These are phyloP conservation scores for Fusarium transvaalense DNA, from an alignment of 2,329 filamentous ascomycete genomes.

Conservation along the genomic window DNA sequence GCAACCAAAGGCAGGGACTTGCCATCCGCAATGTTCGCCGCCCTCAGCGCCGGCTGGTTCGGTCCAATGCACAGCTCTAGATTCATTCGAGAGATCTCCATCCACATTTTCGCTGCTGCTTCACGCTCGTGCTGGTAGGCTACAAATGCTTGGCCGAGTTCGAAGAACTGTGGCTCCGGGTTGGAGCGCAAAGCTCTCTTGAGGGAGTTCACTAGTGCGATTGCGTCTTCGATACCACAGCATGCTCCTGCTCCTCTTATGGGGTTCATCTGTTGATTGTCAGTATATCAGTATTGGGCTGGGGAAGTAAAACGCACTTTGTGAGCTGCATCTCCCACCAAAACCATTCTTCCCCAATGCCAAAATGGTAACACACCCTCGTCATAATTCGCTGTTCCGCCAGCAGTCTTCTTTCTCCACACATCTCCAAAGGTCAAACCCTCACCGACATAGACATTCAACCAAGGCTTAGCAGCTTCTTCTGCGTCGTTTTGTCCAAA, in stretches of 20 bases:
- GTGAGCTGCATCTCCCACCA: slow-evolving; percentile 27
- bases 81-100: slow-evolving; percentile 15
- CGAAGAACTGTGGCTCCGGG: background rate
- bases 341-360: slow-evolving; percentile 32
- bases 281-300: background rate
- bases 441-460: slow-evolving; percentile 13
- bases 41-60: slow-evolving; percentile 8
- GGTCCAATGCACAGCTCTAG: slow-evolving; percentile 21
- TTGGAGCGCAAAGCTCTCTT: background rate
- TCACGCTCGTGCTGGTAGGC: slow-evolving; percentile 23
- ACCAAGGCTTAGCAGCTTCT: slow-evolving; percentile 16
- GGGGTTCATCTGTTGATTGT: slow-evolving; percentile 18
- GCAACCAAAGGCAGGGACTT: slow-evolving; percentile 15
- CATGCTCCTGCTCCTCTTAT: slow-evolving; percentile 33
- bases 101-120: slow-evolving; percentile 13
- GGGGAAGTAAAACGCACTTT: background rate
- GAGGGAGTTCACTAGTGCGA: slow-evolving; percentile 17
- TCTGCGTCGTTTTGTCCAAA: slow-evolving; percentile 30
- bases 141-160: slow-evolving; percentile 1
- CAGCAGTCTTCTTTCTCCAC: slow-evolving; percentile 22
- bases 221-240: slow-evolving; percentile 21
- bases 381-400: slow-evolving; percentile 28
- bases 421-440: slow-evolving; percentile 23
- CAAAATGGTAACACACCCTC: slow-evolving; percentile 28
- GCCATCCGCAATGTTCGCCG: slow-evolving; percentile 2